Conservation (phyloP, 495 filamentous ascomycete species). For the Penicillium flavigenum region DNA sequence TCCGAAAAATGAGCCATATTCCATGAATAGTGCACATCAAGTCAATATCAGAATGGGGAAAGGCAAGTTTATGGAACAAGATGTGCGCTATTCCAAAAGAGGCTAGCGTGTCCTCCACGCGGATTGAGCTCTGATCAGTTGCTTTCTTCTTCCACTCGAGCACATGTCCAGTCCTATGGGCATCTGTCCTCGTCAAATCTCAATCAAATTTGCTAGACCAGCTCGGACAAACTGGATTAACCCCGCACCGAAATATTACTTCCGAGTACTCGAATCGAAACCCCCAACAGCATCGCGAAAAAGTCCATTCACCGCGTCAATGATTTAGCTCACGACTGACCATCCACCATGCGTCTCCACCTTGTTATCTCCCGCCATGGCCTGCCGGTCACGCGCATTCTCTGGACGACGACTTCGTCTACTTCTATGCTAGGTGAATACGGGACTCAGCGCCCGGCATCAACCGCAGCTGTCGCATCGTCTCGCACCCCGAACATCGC, state of each 20-base stretch:
- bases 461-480: slow-evolving; percentile 38
- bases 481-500: slow-evolving; percentile 44
- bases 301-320: slow-evolving; percentile 12
- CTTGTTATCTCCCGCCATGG: slow-evolving; percentile 77
- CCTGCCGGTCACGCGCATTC: slow-evolving; percentile 70
- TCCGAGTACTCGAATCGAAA: neutral
- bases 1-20: neutral
- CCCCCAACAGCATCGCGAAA: slow-evolving; percentile 3
- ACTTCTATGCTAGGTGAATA: slow-evolving; percentile 33
- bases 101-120: slow-evolving; percentile 12
- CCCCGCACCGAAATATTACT: neutral
- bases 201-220: neutral
- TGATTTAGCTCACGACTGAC: slow-evolving; percentile 18
- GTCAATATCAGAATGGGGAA: neutral
- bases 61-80: neutral
- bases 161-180: slow-evolving; percentile 2
- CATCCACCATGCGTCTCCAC: slow-evolving; percentile 70
- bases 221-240: neutral
- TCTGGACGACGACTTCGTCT: slow-evolving; percentile 61
- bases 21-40: neutral
- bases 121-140: slow-evolving; percentile 13
- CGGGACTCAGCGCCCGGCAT: slow-evolving; percentile 23
- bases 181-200: neutral
- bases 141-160: neutral
- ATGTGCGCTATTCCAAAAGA: neutral